Percentiles rank a stretch among this genome's conserved stretches.
Evolutionary conservation across 2,329 filamentous ascomycete species (phyloP).

Genomic region (Teratosphaeriaceae sp.): DNA sequence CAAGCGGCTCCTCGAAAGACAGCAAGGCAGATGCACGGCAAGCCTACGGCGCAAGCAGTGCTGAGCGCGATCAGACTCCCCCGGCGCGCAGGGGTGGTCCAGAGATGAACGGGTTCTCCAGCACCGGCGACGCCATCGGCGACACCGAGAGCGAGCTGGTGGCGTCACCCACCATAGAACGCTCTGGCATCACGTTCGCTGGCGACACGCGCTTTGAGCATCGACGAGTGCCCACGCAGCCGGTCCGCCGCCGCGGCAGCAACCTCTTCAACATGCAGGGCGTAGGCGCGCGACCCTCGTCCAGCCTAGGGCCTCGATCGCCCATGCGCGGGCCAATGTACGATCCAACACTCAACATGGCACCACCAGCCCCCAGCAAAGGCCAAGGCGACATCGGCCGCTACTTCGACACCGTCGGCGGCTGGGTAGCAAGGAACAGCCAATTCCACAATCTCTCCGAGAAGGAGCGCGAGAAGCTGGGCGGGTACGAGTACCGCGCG

Average conservation of each 20-base stretch:
- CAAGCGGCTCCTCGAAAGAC: neutral
- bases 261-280: slow-evolving; percentile 28
- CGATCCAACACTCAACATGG: neutral
- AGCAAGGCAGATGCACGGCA: slow-evolving; percentile 28
- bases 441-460: slow-evolving; percentile 49
- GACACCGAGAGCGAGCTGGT: slow-evolving; percentile 2
- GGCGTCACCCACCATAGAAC: neutral
- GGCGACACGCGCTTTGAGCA: slow-evolving; percentile 20
- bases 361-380: neutral
- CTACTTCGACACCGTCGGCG: slow-evolving; percentile 15
- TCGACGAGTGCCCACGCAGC: neutral
- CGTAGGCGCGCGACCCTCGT: slow-evolving; percentile 28
- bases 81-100: slow-evolving; percentile 12
- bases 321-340: neutral
- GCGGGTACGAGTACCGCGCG: slow-evolving; percentile 59
- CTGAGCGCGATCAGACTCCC: slow-evolving; percentile 8
- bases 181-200: slow-evolving; percentile 24
- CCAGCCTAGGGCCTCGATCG: slow-evolving; percentile 17
- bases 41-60: neutral
- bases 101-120: slow-evolving; percentile 13
- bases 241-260: slow-evolving; percentile 12
- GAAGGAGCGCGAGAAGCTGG: slow-evolving; percentile 51
- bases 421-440: slow-evolving; percentile 40
- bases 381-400: slow-evolving; percentile 7
- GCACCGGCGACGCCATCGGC: neutral